Evolutionary conservation across 306 rosid genomes (phyloP).

Genomic region (Cicer yamashitae): DNA sequence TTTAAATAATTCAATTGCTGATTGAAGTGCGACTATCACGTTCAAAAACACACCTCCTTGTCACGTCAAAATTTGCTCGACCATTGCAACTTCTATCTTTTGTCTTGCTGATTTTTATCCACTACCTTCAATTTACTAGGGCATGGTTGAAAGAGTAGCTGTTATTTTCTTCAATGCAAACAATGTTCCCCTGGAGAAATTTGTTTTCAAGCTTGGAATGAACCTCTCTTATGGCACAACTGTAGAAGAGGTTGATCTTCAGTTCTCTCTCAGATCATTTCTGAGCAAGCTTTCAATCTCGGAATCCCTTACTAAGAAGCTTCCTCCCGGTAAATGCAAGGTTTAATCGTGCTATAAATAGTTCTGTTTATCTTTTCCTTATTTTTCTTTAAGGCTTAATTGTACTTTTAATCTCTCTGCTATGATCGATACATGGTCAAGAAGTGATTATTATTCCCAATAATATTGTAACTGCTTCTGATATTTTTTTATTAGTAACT

Average conservation of each 20-base stretch:
- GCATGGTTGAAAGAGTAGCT: slow-evolving; percentile 80
- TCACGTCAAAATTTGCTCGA: not conserved
- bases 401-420: not conserved
- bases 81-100: slow-evolving; percentile 26
- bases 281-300: slow-evolving; percentile 74
- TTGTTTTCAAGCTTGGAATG: slow-evolving; percentile 71
- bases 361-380: slow-evolving; percentile 16
- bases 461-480: not conserved
- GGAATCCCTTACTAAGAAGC: slow-evolving; percentile 66
- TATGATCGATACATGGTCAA: not conserved
- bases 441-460: not conserved
- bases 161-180: slow-evolving; percentile 69
- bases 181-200: slow-evolving; percentile 67
- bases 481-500: not conserved
- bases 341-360: slow-evolving; percentile 28
- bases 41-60: slow-evolving; percentile 13
- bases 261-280: slow-evolving; percentile 84
- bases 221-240: slow-evolving; percentile 63
- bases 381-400: slow-evolving; percentile 19
- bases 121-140: slow-evolving; percentile 54
- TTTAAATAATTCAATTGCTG: not conserved
- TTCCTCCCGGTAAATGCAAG: slow-evolving; percentile 62
- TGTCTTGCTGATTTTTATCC: slow-evolving; percentile 35
- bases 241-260: slow-evolving; percentile 68
- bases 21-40: not conserved